Base-by-base conservation (phyloP, 1,284 basidiomycete species). In the Papiliotrema terrestris region DNA sequence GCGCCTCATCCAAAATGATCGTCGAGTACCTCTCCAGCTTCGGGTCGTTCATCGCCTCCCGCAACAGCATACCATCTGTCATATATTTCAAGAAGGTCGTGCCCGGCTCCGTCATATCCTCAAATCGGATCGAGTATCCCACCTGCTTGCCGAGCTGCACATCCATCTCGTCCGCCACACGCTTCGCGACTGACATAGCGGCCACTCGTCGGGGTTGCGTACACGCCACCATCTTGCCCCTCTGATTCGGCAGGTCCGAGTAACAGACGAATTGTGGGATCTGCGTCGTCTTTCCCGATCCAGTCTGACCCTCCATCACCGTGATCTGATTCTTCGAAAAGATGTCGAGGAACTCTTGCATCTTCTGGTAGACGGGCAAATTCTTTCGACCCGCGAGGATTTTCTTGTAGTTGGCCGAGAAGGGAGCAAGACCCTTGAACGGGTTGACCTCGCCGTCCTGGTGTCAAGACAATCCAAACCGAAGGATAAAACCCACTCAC, bases 71-170 rank as follows among this genome's bases (percentile, higher is more conserved):
- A 83, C 95, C 95, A 66, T 99, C 95, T 13, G 95, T 98, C 94
- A 98, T 97, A 80, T 98, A 98, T 75, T 95, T 94, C 65, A 97
- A 80, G 76, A 96, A 94, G 0, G 93, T 97, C 8, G 86, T 89
- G 0, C 89, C 89, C 0, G 84, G 83, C 62, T 92, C 88, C 11
- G 94, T 97, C 86, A 93, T 91, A 73, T 98, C 95, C 76, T 98
- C 95, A 78, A 99, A 99, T 73, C 96, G 91, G 69, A 98, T 98
- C 3, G 91, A 92, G 78, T 99, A 99, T 61, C 96, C 96, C 61
- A 98, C 95, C 67, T 97, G 86, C 73, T 90, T 87, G 52, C 91
- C 92, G 11, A 97, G 86, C 76, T 86, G 83, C 14, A 98, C 91
- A 35, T 52, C 54, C 54, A 52, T 47, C 35, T 56, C 54, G 42